Conservation (phyloP, 2,329 filamentous ascomycete genomes). For the Nothophoma quercina region DNA sequence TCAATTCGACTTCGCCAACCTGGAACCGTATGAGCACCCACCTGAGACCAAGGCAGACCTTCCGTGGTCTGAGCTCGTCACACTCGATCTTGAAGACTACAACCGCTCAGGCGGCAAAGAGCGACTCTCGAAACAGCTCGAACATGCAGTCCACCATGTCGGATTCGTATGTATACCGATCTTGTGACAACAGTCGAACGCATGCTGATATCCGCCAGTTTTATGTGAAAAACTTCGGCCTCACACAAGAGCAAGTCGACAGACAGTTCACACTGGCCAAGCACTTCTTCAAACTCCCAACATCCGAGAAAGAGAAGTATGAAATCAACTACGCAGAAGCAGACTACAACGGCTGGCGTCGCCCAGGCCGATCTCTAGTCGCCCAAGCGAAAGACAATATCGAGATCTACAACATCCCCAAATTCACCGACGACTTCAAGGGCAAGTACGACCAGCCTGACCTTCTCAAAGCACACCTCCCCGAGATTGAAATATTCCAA, state of each 20-base stretch:
- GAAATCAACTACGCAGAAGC: constrained; percentile 54
- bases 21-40: constrained; percentile 53
- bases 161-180: constrained; percentile 47
- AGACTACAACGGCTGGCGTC: constrained; percentile 61
- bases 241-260: constrained; percentile 67
- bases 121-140: constrained; percentile 61
- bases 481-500: constrained; percentile 65
- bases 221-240: constrained; percentile 67
- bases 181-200: background rate
- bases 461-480: constrained; percentile 51
- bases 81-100: constrained; percentile 64
- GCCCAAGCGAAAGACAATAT: constrained; percentile 60
- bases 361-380: constrained; percentile 44
- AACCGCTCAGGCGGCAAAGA: constrained; percentile 63
- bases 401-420: constrained; percentile 68
- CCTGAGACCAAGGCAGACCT: constrained; percentile 58
- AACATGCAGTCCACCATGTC: constrained; percentile 60
- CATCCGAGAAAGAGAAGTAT: constrained; percentile 67
- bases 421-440: constrained; percentile 67
- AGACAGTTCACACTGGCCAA: constrained; percentile 68
- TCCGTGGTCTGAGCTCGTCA: constrained; percentile 65
- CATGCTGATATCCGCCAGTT: constrained; percentile 55
- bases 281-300: constrained; percentile 63
- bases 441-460: constrained; percentile 49
- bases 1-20: constrained; percentile 43